Evolutionary conservation across 805 yeast species (phyloP).

Genomic region (Nematodospora valgi): DNA sequence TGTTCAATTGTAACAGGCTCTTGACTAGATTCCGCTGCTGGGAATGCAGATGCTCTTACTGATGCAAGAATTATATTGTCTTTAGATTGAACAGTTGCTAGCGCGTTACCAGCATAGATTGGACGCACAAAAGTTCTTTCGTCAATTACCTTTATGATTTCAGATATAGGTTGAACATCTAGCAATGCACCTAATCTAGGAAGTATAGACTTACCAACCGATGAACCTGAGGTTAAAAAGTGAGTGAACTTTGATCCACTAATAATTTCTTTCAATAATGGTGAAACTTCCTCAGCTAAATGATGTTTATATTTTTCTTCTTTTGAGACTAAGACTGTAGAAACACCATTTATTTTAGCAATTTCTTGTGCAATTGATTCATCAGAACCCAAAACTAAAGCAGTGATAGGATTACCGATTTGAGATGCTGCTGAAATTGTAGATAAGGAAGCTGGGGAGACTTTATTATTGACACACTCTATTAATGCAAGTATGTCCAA

Average conservation of each 20-base stretch:
- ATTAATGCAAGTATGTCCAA: slow-evolving; percentile 67
- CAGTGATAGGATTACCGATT: slow-evolving; percentile 78
- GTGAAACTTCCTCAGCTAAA: slow-evolving; percentile 78
- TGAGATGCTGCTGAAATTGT: slow-evolving; percentile 74
- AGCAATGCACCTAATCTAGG: slow-evolving; percentile 85
- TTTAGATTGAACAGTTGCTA: slow-evolving; percentile 70
- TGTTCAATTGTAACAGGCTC: slow-evolving; percentile 48
- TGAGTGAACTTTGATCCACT: slow-evolving; percentile 52
- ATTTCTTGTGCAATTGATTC: slow-evolving; percentile 47
- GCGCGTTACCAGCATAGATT: slow-evolving; percentile 93
- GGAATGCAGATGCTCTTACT: slow-evolving; percentile 82
- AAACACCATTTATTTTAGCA: slow-evolving; percentile 50
- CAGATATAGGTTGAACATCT: slow-evolving; percentile 86
- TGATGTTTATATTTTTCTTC: slow-evolving; percentile 61
- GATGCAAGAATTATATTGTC: slow-evolving; percentile 69
- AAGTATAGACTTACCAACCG: slow-evolving; percentile 80
- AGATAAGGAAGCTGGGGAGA: slow-evolving; percentile 68
- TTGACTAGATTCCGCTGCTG: slow-evolving; percentile 29
- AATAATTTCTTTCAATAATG: slow-evolving; percentile 53
- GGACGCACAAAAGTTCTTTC: slow-evolving; percentile 83
- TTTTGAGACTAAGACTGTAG: slow-evolving; percentile 56
- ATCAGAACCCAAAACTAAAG: slow-evolving; percentile 68
- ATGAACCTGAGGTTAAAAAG: slow-evolving; percentile 77
- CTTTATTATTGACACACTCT: slow-evolving; percentile 54
- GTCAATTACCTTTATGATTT: slow-evolving; percentile 64